These are phyloP conservation scores for Trypanosoma melophagium DNA, from an alignment of 208 protist species.

Conservation along the genomic window DNA sequence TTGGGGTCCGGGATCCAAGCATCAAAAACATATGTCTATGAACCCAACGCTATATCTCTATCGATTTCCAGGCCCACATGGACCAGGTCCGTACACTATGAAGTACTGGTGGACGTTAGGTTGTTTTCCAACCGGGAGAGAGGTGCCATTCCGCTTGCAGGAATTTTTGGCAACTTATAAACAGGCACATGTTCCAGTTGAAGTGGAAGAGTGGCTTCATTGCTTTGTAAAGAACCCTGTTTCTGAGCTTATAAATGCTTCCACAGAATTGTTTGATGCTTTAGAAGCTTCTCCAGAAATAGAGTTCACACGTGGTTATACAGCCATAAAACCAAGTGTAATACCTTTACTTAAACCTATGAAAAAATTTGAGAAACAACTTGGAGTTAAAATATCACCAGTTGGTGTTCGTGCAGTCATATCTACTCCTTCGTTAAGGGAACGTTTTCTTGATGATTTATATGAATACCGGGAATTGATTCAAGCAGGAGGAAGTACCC, in stretches of 20 bases:
- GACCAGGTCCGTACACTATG: constrained; percentile 87
- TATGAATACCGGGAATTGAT: constrained; percentile 72
- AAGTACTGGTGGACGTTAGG: constrained; percentile 92
- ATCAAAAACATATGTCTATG: constrained; percentile 89
- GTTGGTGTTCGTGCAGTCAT: constrained; percentile 58
- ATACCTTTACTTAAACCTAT: constrained; percentile 43
- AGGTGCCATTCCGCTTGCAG: constrained; percentile 73
- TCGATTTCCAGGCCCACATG: constrained; percentile 72
- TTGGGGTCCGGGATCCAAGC: constrained; percentile 82
- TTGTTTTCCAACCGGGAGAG: constrained; percentile 83
- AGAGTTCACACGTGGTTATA: constrained; percentile 52
- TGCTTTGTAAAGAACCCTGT: constrained; percentile 73
- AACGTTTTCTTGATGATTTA: constrained; percentile 69
- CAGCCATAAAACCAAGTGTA: constrained; percentile 29
- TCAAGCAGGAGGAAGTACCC: constrained; percentile 58
- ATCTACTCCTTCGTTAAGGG: constrained; percentile 35
- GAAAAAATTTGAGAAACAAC: constrained; percentile 48
- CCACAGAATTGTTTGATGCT: constrained; percentile 38
- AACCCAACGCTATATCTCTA: constrained; percentile 84
- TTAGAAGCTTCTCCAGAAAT: constrained; percentile 40
- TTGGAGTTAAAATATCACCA: constrained; percentile 59
- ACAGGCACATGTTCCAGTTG: constrained; percentile 80
- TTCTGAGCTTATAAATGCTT: constrained; percentile 45
- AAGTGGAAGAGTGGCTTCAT: constrained; percentile 86
- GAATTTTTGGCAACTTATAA: constrained; percentile 85